phyloP scores from a whole-genome alignment of 768 basidiomycete species.

The Trametes elegans region DNA sequence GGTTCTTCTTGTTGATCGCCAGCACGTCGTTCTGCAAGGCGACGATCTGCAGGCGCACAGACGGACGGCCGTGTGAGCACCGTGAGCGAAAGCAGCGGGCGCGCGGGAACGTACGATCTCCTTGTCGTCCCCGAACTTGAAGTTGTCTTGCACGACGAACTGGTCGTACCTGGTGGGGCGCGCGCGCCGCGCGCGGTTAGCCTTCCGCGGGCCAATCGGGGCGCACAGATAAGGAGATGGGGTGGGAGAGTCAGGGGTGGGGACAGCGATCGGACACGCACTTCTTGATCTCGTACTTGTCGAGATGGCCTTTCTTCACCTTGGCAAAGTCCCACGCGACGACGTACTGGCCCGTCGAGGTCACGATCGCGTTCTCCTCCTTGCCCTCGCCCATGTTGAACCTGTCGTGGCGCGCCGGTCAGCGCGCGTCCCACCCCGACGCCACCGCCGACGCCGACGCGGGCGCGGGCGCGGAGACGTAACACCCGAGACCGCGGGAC shows the following conservation, averaged over 20 bases:
- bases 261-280: constrained; percentile 20
- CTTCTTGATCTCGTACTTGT: constrained; percentile 95
- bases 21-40: constrained; percentile 93
- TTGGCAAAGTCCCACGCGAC: constrained; percentile 97
- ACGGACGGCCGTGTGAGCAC: constrained; percentile 6
- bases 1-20: constrained; percentile 89
- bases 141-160: constrained; percentile 93
- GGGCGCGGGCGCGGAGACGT: constrained; percentile 4
- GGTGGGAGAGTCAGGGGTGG: neutral
- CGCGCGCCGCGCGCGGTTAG: neutral
- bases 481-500: constrained; percentile 14
- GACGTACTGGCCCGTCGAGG: constrained; percentile 88
- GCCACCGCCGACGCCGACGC: no score
- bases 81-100: neutral
- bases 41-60: constrained; percentile 84
- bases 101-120: constrained; percentile 71
- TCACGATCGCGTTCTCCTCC: constrained; percentile 93
- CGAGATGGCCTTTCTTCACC: constrained; percentile 87
- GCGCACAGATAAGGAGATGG: neutral
- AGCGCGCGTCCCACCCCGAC: neutral
- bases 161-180: constrained; percentile 66
- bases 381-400: constrained; percentile 91
- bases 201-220: neutral
- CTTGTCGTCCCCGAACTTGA: constrained; percentile 96
- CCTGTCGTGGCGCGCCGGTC: constrained; percentile 38